phyloP scores from a whole-genome alignment of 495 filamentous ascomycete genomes.

The Aspergillus sparsus region DNA sequence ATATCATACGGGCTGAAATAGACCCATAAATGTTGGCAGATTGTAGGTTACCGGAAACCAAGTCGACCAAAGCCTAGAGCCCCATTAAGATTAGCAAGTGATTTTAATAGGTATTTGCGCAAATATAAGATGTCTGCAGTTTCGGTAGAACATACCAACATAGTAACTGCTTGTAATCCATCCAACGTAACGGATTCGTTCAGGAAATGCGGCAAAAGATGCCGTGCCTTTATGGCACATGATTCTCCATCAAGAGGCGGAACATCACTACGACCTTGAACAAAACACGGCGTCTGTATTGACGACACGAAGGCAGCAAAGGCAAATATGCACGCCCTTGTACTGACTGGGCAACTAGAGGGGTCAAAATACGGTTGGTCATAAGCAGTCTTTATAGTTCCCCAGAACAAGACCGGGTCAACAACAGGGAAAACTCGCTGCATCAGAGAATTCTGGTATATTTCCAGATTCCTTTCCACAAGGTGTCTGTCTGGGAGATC shows the following conservation, averaged over 20 bases:
- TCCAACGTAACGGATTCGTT: conserved; percentile 44
- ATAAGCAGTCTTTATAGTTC: conserved; percentile 47
- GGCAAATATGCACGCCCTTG: conserved; percentile 46
- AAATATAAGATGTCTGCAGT: background rate
- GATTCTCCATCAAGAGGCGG: conserved; percentile 38
- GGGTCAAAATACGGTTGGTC: conserved; percentile 19
- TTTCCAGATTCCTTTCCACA: conserved; percentile 28
- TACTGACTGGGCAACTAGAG: conserved; percentile 26
- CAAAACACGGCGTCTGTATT: conserved; percentile 25
- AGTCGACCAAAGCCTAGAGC: conserved; percentile 43
- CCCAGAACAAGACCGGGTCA: conserved; percentile 40
- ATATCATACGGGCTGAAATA: conserved; percentile 46
- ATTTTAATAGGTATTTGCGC: no score
- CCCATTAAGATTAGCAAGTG: background rate
- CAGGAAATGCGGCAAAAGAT: conserved; percentile 41
- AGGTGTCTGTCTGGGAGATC: conserved; percentile 32
- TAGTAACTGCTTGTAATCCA: conserved; percentile 44
- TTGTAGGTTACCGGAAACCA: conserved; percentile 48
- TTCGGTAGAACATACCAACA: conserved; percentile 39
- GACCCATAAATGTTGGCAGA: conserved; percentile 45
- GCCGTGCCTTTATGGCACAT: conserved; percentile 39
- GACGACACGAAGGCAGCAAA: conserved; percentile 44
- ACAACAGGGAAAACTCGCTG: conserved; percentile 47
- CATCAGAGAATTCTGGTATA: conserved; percentile 33
- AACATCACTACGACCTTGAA: background rate